phyloP scores from a whole-genome alignment of 2,329 filamentous ascomycete species.

The Beauveria sp. region DNA sequence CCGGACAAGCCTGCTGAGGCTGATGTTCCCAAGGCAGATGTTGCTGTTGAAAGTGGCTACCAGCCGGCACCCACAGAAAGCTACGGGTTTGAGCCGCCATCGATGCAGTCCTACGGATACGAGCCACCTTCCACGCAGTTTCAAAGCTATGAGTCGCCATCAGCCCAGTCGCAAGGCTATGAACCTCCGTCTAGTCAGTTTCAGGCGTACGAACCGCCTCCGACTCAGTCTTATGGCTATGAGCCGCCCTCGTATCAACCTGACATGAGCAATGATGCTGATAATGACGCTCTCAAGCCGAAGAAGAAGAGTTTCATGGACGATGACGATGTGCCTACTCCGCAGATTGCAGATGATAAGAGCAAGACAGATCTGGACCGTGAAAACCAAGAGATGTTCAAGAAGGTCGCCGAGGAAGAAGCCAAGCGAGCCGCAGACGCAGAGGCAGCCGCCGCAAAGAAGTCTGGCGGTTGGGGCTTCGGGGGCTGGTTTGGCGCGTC shows the following conservation, averaged over 20 bases:
- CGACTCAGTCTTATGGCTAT: constrained; percentile 52
- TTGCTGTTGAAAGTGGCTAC: constrained; percentile 11
- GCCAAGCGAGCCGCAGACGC: constrained; percentile 53
- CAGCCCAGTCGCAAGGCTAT: background rate
- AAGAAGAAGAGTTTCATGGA: constrained; percentile 78
- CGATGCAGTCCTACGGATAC: constrained; percentile 4
- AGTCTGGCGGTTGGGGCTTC: constrained; percentile 63
- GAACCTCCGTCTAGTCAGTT: constrained; percentile 7
- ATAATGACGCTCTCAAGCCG: constrained; percentile 45
- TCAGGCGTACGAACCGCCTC: constrained; percentile 52
- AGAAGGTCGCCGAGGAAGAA: constrained; percentile 71
- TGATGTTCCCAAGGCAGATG: constrained; percentile 13
- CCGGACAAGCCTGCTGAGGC: constrained; percentile 27
- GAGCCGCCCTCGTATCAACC: constrained; percentile 52
- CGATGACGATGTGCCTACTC: constrained; percentile 60
- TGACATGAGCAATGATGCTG: constrained; percentile 33
- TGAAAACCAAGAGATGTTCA: constrained; percentile 79
- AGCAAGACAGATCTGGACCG: constrained; percentile 62
- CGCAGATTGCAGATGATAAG: constrained; percentile 43
- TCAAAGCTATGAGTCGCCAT: background rate
- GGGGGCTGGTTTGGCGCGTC: constrained; percentile 78
- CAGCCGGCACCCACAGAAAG: background rate
- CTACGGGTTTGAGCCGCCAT: constrained; percentile 1
- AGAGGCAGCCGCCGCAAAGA: constrained; percentile 41
- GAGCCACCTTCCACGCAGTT: background rate